Conservation (phyloP, 306 rosid genomes). For the Cucumis sativus region Cucumber_9930_V3 NC_026655.2:2563001-2563500, state of each 20-base stretch:
- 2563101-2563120: background rate
- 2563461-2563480: background rate
- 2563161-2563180: too few species aligned
- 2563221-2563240: background rate
- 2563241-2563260: background rate
- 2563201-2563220: background rate
- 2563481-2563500: conserved; percentile 13
- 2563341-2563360: background rate
- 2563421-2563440: conserved; percentile 4
- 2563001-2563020: too few species aligned
- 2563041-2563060: too few species aligned
- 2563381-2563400: conserved; percentile 4
- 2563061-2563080: background rate
- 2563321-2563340: background rate
- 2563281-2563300: background rate
- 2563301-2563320: background rate
- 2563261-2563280: background rate
- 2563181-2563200: background rate
- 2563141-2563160: background rate
- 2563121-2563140: background rate
- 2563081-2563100: too few species aligned
- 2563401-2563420: conserved; percentile 14
- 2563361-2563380: conserved; percentile 6
- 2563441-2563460: background rate
- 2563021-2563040: too few species aligned